Evolutionary conservation across 768 basidiomycete genomes (phyloP), one percentile per base, ranked within the genome.

Genomic region (Tricholoma terreum): DNA sequence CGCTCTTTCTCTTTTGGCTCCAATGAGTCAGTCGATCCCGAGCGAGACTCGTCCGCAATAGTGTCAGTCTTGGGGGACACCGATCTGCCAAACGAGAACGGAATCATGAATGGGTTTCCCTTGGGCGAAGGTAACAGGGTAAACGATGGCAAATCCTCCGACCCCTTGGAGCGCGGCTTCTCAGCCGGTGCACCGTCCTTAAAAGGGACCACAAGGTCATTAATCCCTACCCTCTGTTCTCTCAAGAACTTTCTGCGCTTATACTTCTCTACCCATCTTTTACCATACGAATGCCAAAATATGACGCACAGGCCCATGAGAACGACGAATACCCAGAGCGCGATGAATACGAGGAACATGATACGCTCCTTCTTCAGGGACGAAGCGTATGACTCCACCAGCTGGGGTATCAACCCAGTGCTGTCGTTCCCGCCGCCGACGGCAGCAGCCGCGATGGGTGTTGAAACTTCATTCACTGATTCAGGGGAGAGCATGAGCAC

Each of bases 261-360:
- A 59, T 78, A 76, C 34, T 69, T 72, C 65, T 84, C 81, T 27
- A 81, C 57, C 70, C 73, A 74, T 7, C 68, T 66, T 40, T 73
- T 78, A 24, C 79, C 84, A 66, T 83, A 85, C 3, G 87, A 80
- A 66, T 91, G 81, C 89, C 89, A 92, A 50, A 88, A 74, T 42
- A 94, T 74, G 64, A 92, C 73, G 56, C 66, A 67, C 27, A 92
- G 66, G 12, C 83, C 95, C 81, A 95, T 89, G 57, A 96, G 65
- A 27, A 94, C 85, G 45, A 97, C 91, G 35, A 92, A 38, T 15
- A 74, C 81, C 94, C 94, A 98, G 2, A 98, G 75, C 0, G 74
- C 87, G 62, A 96, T 78, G 75, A 97, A 93, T 61, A 95, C 78
- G 2, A 70, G 69, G 68, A 96, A 97, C 79, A 93, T 90, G 58